Percentiles rank a stretch among this genome's conserved stretches.
Conservation (phyloP, 768 basidiomycete species). For the Suillus sp. region DNA sequence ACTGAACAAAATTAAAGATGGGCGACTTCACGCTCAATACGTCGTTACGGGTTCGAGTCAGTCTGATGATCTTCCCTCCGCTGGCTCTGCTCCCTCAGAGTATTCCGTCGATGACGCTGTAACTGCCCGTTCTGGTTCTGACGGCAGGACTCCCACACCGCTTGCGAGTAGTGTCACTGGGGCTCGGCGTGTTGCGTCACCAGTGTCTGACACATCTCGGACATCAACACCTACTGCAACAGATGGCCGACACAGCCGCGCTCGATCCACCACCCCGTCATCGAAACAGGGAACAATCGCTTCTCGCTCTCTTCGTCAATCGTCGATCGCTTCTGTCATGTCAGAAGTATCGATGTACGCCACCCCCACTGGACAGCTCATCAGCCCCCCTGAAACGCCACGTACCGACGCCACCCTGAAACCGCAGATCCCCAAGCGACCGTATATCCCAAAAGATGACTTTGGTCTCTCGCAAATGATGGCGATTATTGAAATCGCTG, state of each 20-base stretch:
- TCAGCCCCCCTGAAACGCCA: constrained; percentile 29
- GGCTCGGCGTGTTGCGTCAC: constrained; percentile 25
- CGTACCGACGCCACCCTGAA: constrained; percentile 28
- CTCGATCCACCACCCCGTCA: constrained; percentile 29
- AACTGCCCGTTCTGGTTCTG: constrained; percentile 15
- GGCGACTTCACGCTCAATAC: constrained; percentile 44
- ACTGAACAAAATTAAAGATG: constrained; percentile 72
- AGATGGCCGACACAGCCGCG: constrained; percentile 16
- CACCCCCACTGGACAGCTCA: constrained; percentile 39
- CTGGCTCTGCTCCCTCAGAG: constrained; percentile 40
- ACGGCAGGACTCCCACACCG: constrained; percentile 36
- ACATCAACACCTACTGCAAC: constrained; percentile 29
- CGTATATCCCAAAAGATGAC: constrained; percentile 70
- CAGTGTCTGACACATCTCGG: constrained; percentile 28
- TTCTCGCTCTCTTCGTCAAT: constrained; percentile 49
- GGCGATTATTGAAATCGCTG: constrained; percentile 78
- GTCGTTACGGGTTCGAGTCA: constrained; percentile 11
- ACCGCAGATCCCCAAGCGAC: constrained; percentile 42
- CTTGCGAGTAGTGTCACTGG: constrained; percentile 17
- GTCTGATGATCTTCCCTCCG: constrained; percentile 31
- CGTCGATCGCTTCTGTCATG: constrained; percentile 75
- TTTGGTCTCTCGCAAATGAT: constrained; percentile 88
- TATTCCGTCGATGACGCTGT: constrained; percentile 55
- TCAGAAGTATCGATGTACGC: constrained; percentile 57
- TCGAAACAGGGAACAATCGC: constrained; percentile 33